phyloP scores from a whole-genome alignment of 1,284 basidiomycete species.

The Puccinia coronata region DNA sequence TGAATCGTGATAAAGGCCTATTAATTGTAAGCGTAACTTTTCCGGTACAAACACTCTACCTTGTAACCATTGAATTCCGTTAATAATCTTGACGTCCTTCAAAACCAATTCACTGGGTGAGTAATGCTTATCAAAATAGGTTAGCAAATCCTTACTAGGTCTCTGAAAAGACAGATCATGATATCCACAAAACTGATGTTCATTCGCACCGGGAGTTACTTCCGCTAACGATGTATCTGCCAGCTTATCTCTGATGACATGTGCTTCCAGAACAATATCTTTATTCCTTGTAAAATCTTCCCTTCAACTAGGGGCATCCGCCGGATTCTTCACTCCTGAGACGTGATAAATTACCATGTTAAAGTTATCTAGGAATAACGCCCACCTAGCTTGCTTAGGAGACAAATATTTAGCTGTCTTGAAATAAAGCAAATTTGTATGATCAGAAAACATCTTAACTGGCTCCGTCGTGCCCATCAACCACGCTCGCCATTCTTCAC shows the following conservation, averaged over 20 bases:
- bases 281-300: not conserved
- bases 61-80: not conserved
- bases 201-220: not conserved
- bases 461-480: constrained; percentile 4
- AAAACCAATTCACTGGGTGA: not conserved
- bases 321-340: constrained; percentile 9
- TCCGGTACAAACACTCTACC: not conserved
- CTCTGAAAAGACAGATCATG: constrained; percentile 15
- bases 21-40: not conserved
- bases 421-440: constrained; percentile 32
- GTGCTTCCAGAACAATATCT: not conserved
- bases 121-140: not conserved
- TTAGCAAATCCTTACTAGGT: not conserved
- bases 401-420: not conserved
- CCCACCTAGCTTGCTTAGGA: constrained; percentile 17
- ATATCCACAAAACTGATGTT: too few relatives aligned
- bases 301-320: not conserved
- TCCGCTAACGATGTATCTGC: not conserved
- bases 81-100: not conserved
- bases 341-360: constrained; percentile 13
- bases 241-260: not conserved
- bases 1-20: not conserved
- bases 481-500: not conserved
- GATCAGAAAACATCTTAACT: not conserved
- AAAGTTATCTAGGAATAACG: not conserved